Evolutionary conservation across 805 yeast genomes (phyloP).

Genomic region (Lipomyces sp.): DNA sequence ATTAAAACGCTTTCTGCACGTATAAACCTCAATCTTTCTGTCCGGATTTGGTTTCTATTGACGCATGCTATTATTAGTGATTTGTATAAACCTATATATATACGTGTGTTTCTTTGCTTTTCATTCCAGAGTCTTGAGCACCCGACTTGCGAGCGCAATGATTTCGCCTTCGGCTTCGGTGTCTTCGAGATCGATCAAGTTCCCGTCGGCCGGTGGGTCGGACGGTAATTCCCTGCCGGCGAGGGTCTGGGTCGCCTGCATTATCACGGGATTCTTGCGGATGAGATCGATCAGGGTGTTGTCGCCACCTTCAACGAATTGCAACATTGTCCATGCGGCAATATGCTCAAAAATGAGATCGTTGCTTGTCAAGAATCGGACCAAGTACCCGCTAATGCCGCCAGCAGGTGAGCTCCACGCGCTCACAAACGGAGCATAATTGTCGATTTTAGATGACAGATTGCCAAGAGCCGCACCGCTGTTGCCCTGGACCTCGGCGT

Average conservation of each 20-base stretch:
- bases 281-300: constrained; percentile 52
- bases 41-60: neutral
- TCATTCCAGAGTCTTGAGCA: constrained; percentile 25
- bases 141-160: constrained; percentile 31
- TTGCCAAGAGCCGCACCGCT: constrained; percentile 98
- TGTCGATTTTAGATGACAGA: constrained; percentile 85
- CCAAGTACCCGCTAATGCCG: constrained; percentile 83
- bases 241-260: constrained; percentile 44
- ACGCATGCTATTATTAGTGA: neutral
- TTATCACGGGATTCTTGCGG: constrained; percentile 44
- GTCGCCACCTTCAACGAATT: constrained; percentile 86
- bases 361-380: constrained; percentile 76
- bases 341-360: constrained; percentile 97
- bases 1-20: neutral
- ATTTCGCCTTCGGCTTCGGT: constrained; percentile 36
- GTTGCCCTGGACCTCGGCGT: constrained; percentile 96
- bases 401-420: constrained; percentile 81
- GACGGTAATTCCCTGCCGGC: constrained; percentile 42
- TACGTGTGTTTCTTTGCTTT: constrained; percentile 6
- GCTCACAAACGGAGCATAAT: constrained; percentile 75
- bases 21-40: neutral
- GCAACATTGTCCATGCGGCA: constrained; percentile 95
- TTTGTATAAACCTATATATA: neutral
- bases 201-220: constrained; percentile 26
- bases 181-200: constrained; percentile 32